Evolutionary conservation across 352 stramenopile species (phyloP).

Genomic region (Phytophthora vignae): DNA sequence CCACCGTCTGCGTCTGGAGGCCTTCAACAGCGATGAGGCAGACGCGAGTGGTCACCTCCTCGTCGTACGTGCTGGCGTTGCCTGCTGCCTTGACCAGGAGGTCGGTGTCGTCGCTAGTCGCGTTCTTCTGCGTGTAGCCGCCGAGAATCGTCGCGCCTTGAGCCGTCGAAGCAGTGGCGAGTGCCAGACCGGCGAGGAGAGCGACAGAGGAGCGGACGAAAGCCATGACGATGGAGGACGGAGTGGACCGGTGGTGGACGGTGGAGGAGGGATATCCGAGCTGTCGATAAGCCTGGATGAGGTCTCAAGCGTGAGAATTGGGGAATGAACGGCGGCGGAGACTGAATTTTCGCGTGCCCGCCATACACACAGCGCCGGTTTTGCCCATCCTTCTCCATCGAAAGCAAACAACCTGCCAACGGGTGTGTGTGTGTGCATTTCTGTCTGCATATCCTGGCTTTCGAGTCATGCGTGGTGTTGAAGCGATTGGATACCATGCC

Average conservation of each 20-base stretch:
- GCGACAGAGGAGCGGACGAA: constrained; percentile 22
- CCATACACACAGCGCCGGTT: constrained; percentile 9
- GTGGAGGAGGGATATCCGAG: constrained; percentile 9
- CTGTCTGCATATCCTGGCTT: constrained; percentile 17
- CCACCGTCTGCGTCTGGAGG: constrained; percentile 52
- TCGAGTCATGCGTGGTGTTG: constrained; percentile 5
- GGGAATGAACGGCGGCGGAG: neutral
- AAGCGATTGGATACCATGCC: too few species aligned
- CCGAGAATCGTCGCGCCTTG: constrained; percentile 32
- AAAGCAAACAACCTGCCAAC: neutral
- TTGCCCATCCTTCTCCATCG: constrained; percentile 33
- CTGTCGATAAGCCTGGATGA: constrained; percentile 12
- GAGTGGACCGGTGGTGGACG: constrained; percentile 21
- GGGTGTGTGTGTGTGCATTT: constrained; percentile 17
- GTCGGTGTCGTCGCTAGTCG: constrained; percentile 34
- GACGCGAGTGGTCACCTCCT: constrained; percentile 38
- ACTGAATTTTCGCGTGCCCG: constrained; percentile 16
- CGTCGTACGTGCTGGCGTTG: constrained; percentile 41
- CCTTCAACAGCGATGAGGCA: constrained; percentile 52
- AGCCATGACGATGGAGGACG: constrained; percentile 23
- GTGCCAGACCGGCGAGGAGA: constrained; percentile 26
- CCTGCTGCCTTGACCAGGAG: constrained; percentile 48
- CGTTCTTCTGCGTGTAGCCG: constrained; percentile 32
- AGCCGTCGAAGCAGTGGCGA: constrained; percentile 17
- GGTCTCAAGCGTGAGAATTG: constrained; percentile 8